phyloP scores from a whole-genome alignment of 768 basidiomycete species.

The Mycena latifolia region DNA sequence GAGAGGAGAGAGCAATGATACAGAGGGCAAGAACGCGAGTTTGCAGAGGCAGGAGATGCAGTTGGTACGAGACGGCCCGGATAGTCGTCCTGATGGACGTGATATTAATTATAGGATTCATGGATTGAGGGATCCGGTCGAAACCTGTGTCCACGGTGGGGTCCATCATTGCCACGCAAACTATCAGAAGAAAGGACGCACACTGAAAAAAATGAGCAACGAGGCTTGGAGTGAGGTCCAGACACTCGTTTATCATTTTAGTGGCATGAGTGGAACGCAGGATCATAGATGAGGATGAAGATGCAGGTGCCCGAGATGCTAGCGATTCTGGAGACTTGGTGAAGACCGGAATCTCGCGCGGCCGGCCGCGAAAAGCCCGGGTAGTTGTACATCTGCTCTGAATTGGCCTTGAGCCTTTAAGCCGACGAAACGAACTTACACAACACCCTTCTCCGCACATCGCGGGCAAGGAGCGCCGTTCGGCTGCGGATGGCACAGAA shows the following conservation, averaged over 20 bases:
- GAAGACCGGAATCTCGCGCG: background rate
- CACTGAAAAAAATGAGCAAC: conserved; percentile 26
- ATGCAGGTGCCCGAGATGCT: background rate
- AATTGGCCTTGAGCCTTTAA: too few species aligned
- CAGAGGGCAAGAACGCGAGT: conserved; percentile 28
- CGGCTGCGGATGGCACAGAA: conserved; percentile 18
- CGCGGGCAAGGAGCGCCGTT: conserved; percentile 1
- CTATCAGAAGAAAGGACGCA: background rate
- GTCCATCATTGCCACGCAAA: too few species aligned
- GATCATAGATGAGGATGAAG: too few species aligned
- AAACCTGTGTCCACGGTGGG: too few species aligned
- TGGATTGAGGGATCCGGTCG: background rate
- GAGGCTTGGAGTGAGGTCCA: conserved; percentile 16
- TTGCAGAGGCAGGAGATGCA: conserved; percentile 18
- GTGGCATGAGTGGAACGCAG: background rate
- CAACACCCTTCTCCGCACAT: conserved; percentile 2
- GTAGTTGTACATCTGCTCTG: background rate
- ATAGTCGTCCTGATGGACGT: background rate
- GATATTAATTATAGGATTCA: conserved; percentile 1
- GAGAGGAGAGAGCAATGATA: conserved; percentile 20
- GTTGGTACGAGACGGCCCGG: background rate
- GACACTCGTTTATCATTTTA: background rate
- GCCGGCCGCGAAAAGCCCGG: background rate
- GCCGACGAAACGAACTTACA: background rate
- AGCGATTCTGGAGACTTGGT: too few species aligned